Evolutionary conservation across 108 stramenopile species (phyloP), one percentile per base, ranked within the genome.

Genomic region (Aurantiochytrium sp.): DNA sequence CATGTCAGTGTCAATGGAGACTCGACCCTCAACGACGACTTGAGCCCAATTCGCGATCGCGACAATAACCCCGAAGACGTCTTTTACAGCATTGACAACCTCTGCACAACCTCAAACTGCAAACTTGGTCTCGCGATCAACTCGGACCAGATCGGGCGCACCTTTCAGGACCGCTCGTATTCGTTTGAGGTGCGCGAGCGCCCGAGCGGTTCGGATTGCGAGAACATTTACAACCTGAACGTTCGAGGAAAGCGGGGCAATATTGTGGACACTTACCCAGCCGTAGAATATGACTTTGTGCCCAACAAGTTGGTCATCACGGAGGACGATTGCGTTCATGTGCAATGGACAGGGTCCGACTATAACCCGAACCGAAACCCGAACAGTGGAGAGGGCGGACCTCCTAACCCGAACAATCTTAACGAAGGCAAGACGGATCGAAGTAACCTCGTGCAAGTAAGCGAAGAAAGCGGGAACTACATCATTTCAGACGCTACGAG

Each of bases 131-230:
- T 93, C 12, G 90, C 89, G 0, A 59, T 89, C 5, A 93, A 93
- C 90, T 91, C 92, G 44, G 90, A 93, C 88, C 92, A 93, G 90
- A 91, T 91, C 73, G 87, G 72, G 21, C 89, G 92, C 35, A 93
- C 92, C 90, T 93, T 93, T 49, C 91, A 93, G 90, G 92, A 93
- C 90, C 91, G 92, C 47, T 72, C 83, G 16, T 91, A 91, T 83
- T 57, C 64, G 51, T 93, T 93, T 90, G 60, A 58, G 44, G 91
- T 93, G 72, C 58, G 58, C n/a, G n/a, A 12, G 25, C 49, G 49
- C 49, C 76, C 76, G n/a, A 16, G 49, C 10, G 51, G 4, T 6
- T 18, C 45, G 19, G 25, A 18, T 2, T 83, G 88, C 44, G 87
- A 43, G n/a, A 90, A 90, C 58, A 89, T 93, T 44, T 91, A 73